These are phyloP conservation scores for Blastomyces gilchristii DNA, from an alignment of 2,329 filamentous ascomycete genomes.

Conservation along the genomic window DNA sequence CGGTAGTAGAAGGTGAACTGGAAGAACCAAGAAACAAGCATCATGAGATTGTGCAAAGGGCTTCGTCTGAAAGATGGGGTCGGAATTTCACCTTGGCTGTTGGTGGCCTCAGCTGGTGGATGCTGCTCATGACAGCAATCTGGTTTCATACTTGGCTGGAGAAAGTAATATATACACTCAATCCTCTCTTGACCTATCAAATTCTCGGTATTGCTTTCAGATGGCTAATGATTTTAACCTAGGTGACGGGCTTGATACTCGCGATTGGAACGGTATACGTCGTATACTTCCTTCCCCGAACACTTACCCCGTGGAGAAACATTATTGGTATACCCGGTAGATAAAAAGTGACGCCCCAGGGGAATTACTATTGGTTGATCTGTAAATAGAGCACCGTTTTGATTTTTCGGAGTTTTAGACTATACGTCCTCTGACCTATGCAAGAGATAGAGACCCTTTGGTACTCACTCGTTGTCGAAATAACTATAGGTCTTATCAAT, in stretches of 20 bases:
- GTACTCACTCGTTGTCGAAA: neutral
- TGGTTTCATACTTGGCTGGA: conserved; percentile 99
- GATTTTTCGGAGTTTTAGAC: conserved; percentile 6
- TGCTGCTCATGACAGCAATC: conserved; percentile 96
- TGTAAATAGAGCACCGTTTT: conserved; percentile 1
- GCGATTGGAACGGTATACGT: conserved; percentile 41
- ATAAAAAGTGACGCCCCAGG: conserved; percentile 16
- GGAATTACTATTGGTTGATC: neutral
- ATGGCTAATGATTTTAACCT: conserved; percentile 12
- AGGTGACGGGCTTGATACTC: conserved; percentile 43
- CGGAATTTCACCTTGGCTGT: conserved; percentile 46
- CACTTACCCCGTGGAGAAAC: conserved; percentile 34
- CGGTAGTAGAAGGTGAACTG: conserved; percentile 55
- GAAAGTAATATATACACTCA: conserved; percentile 52
- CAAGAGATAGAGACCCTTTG: neutral
- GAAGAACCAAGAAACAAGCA: conserved; percentile 35
- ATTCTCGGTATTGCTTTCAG: neutral
- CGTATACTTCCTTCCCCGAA: conserved; percentile 43
- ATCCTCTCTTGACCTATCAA: conserved; percentile 11
- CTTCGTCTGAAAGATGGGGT: conserved; percentile 46
- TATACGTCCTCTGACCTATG: neutral
- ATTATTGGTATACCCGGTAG: conserved; percentile 38
- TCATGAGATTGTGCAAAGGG: conserved; percentile 24
- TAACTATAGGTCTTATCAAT: neutral
- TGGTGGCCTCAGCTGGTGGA: conserved; percentile 71